Evolutionary conservation across 495 filamentous ascomycete genomes (phyloP), one percentile per base, ranked within the genome.

Genomic region (Filosporella fistucella): DNA sequence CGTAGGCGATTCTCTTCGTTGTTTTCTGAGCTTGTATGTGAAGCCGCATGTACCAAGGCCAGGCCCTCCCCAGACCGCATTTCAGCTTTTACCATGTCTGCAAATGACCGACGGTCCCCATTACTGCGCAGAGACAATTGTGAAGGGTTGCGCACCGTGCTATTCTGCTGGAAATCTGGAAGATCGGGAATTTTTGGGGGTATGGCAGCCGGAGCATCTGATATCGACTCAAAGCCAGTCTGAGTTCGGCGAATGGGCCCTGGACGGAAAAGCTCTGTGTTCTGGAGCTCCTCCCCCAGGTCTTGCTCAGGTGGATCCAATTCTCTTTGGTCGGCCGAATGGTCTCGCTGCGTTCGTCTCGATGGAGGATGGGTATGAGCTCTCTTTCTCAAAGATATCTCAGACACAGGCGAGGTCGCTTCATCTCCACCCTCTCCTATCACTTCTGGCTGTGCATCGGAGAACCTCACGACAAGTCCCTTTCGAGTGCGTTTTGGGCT

Each of bases 341-440:
- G 58, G 1, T 68, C 68, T 47, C 61, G 70, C n/a, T 42, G 45
- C n/a, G n/a, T n/a, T n/a, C n/a, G n/a, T n/a, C 13, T 22, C 10
- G 20, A 22, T 21, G 28, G 36, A 4, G 54, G 58, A 25, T 58
- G 51, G 8, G 52, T 43, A 29, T 53, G 35, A 16, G 58, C 42
- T 40, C 67, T 68, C 54, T 72, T 71, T 41, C 71, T 63, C 55
- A 65, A 70, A 0, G 77, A 78, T 14, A 95, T 82, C 56, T 91
- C 86, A 16, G 78, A 69, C 0, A 80, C 75, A 5, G 85, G 84
- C 3, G 68, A 63, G 29, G 86, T 82, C 33, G 83, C 80, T 52
- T 94, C 89, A 63, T 95, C 89, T 12, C 90, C 90, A 18, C 90
- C 90, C 57, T 87, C 80, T 20, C 90, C 90, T 63, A 96, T 94